phyloP scores from a whole-genome alignment of 2,329 filamentous ascomycete species.

The Cadophora sp. region DNA sequence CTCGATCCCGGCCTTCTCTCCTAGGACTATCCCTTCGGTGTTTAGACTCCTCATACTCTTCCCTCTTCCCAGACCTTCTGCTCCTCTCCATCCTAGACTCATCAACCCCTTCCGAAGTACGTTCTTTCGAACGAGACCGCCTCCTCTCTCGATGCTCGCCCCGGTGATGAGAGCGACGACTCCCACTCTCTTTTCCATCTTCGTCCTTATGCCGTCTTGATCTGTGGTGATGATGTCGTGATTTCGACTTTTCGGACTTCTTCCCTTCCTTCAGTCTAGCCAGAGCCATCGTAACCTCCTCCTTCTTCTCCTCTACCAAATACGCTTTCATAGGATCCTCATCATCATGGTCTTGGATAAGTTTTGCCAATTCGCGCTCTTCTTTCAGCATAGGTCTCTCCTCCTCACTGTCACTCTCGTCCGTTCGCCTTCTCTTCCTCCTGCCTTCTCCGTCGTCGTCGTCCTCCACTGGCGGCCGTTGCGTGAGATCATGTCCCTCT shows the following conservation, averaged over 20 bases:
- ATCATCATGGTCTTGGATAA: constrained; percentile 85
- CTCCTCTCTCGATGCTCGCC: constrained; percentile 31
- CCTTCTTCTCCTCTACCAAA: constrained; percentile 88
- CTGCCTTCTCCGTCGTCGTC: constrained; percentile 49
- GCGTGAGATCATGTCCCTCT: constrained; percentile 62
- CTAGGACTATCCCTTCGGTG: constrained; percentile 27
- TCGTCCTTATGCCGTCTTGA: constrained; percentile 34
- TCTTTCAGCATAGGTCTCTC: constrained; percentile 75
- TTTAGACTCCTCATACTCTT: constrained; percentile 21
- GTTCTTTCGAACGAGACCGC: constrained; percentile 33
- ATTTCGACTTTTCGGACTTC: constrained; percentile 36
- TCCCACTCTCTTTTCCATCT: constrained; percentile 23
- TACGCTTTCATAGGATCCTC: constrained; percentile 98
- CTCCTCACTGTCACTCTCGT: constrained; percentile 50
- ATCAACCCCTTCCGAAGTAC: constrained; percentile 17
- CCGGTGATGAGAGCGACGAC: constrained; percentile 28
- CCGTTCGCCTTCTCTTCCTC: constrained; percentile 47
- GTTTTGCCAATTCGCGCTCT: constrained; percentile 76
- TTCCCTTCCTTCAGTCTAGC: constrained; percentile 53
- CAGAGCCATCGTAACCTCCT: constrained; percentile 78
- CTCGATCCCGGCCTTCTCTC: constrained; percentile 23
- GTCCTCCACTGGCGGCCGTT: constrained; percentile 42
- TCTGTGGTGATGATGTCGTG: constrained; percentile 39
- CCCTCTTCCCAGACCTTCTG: constrained; percentile 18
- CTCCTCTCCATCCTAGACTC: constrained; percentile 17